These are phyloP conservation scores for Penicillium alfredii DNA, from an alignment of 495 filamentous ascomycete species.

Conservation along the genomic window DNA sequence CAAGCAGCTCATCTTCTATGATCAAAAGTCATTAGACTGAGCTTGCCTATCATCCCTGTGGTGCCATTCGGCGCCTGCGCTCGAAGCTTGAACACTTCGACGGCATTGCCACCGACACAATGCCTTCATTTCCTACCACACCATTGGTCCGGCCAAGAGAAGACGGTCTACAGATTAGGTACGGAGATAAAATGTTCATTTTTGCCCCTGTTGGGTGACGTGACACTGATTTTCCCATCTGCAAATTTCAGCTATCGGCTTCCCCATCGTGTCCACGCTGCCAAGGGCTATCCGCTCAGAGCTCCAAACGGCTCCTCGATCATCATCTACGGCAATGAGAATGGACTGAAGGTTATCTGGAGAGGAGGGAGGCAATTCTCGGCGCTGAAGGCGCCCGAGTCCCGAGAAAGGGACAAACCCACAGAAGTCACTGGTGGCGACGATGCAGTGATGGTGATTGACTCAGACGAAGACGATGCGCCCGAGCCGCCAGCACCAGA, in stretches of 20 bases:
- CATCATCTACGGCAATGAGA: conserved; percentile 75
- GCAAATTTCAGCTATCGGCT: conserved; percentile 61
- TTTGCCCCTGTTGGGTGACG: background rate
- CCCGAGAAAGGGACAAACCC: conserved; percentile 21
- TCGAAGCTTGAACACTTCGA: conserved; percentile 7
- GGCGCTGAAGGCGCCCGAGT: conserved; percentile 19
- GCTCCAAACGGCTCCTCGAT: conserved; percentile 81
- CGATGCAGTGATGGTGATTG: conserved; percentile 68
- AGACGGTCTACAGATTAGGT: conserved; percentile 52
- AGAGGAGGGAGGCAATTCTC: conserved; percentile 68
- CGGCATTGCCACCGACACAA: conserved; percentile 16
- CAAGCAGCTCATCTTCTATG: background rate
- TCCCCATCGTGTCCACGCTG: conserved; percentile 63
- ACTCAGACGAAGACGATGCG: conserved; percentile 68
- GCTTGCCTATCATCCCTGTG: conserved; percentile 3
- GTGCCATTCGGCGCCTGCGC: conserved; percentile 22
- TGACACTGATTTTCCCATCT: conserved; percentile 7
- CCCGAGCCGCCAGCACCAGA: conserved; percentile 33
- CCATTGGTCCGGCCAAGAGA: conserved; percentile 37
- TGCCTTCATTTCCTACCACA: conserved; percentile 36
- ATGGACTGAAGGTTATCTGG: conserved; percentile 74
- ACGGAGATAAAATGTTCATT: background rate
- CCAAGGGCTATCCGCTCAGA: conserved; percentile 67
- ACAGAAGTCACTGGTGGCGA: conserved; percentile 35
- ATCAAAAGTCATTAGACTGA: conserved; percentile 1